A percentile compares a stretch with the other conserved stretches of the same genome.
Conservation (phyloP, 148 eudicot species). For the Talinum fruticosum region DNA sequence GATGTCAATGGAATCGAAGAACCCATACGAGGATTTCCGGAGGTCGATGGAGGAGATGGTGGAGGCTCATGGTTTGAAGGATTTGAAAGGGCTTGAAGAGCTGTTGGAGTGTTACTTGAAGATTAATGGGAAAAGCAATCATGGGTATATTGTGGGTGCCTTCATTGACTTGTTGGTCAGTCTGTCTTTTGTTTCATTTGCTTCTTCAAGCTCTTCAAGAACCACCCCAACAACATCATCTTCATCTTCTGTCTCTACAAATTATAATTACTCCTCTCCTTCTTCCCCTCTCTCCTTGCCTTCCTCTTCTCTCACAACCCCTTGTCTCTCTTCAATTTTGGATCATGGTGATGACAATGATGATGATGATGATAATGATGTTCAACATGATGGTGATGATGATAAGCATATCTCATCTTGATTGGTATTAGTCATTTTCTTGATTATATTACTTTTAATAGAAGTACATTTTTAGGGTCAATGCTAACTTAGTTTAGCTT, state of each 20-base stretch:
- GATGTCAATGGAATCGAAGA: slow-evolving; percentile 59
- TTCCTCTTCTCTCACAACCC: slow-evolving; percentile 46
- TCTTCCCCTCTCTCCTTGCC: slow-evolving; percentile 42
- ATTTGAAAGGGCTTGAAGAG: slow-evolving; percentile 59
- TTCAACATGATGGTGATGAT: slow-evolving; percentile 1
- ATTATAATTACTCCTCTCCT: slow-evolving; percentile 28
- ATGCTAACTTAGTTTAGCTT: slow-evolving; percentile 17
- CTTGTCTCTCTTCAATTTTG: slow-evolving; percentile 43
- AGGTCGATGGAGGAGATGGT: slow-evolving; percentile 91
- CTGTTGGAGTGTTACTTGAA: slow-evolving; percentile 62
- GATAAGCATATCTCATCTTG: slow-evolving; percentile 4
- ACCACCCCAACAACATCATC: slow-evolving; percentile 19
- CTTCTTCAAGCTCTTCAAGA: slow-evolving; percentile 34
- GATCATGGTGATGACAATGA: slow-evolving; percentile 44
- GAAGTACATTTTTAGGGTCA: slow-evolving; percentile 9
- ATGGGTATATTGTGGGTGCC: slow-evolving; percentile 74
- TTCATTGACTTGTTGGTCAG: slow-evolving; percentile 64
- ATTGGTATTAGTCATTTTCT: neutral
- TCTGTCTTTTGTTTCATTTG: slow-evolving; percentile 23
- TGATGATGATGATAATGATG: slow-evolving; percentile 16
- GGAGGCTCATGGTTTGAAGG: slow-evolving; percentile 65
- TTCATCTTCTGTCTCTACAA: slow-evolving; percentile 31
- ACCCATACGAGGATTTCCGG: slow-evolving; percentile 63
- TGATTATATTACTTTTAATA: neutral
- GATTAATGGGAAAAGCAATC: slow-evolving; percentile 53